A percentile compares a stretch with the other conserved stretches of the same genome.
phyloP scores from a whole-genome alignment of 805 yeast species.

The Hanseniaspora lindneri region DNA sequence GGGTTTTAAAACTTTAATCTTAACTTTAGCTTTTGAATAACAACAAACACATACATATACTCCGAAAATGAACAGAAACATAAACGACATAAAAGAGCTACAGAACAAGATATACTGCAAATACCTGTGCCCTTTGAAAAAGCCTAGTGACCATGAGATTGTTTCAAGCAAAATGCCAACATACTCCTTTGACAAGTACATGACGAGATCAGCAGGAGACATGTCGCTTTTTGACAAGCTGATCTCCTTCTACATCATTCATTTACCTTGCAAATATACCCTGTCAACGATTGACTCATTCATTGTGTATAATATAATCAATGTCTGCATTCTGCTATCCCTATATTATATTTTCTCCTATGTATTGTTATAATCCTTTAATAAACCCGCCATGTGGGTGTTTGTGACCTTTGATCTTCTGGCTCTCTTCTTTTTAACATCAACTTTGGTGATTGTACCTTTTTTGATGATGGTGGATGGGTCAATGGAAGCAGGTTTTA shows the following conservation, averaged over 20 bases:
- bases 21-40: too few relatives aligned
- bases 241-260: constrained; percentile 4
- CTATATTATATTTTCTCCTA: background rate
- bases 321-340: background rate
- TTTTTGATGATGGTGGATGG: constrained; percentile 79
- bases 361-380: constrained; percentile 56
- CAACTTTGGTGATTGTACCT: constrained; percentile 39
- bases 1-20: too few relatives aligned
- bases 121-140: constrained; percentile 7
- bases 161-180: background rate
- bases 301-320: constrained; percentile 1
- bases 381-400: constrained; percentile 89
- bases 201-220: background rate
- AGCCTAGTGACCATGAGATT: background rate
- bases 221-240: background rate
- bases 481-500: constrained; percentile 95
- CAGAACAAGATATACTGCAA: constrained; percentile 12
- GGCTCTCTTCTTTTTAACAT: constrained; percentile 78
- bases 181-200: constrained; percentile 3
- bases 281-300: constrained; percentile 1
- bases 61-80: background rate
- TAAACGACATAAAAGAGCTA: background rate
- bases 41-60: background rate
- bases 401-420: constrained; percentile 90
- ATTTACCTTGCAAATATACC: constrained; percentile 10